Conservation (phyloP, 306 rosid genomes). For the Dryas drummondii region DNA sequence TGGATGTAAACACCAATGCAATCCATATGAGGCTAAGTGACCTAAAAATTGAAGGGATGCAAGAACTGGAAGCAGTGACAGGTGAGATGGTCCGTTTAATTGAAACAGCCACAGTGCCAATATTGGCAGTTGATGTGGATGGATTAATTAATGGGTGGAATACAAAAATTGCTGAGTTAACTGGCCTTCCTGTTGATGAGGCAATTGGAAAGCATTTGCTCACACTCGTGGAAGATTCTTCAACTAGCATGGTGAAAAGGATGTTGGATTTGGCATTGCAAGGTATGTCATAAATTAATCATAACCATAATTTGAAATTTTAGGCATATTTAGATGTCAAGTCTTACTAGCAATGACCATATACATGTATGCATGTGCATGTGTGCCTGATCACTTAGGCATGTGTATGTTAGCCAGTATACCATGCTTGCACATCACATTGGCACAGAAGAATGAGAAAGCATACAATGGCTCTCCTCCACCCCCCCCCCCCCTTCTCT, state of each 20-base stretch:
- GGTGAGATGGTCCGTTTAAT: conserved; percentile 93
- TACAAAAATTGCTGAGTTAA: conserved; percentile 77
- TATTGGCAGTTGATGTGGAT: conserved; percentile 84
- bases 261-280: conserved; percentile 75
- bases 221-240: conserved; percentile 80
- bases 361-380: neutral
- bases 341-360: conserved; percentile 12
- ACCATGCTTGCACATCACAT: too few relatives aligned
- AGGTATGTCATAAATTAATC: conserved; percentile 41
- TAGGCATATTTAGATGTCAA: conserved; percentile 2
- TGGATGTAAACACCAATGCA: conserved; percentile 37
- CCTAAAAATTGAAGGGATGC: conserved; percentile 80
- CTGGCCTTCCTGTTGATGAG: conserved; percentile 77
- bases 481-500: too few relatives aligned
- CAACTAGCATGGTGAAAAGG: conserved; percentile 51
- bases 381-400: conserved; percentile 9
- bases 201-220: conserved; percentile 85
- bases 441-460: too few relatives aligned
- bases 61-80: conserved; percentile 88
- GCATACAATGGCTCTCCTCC: too few relatives aligned
- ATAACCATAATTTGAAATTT: neutral
- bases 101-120: conserved; percentile 93
- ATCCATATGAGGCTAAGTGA: conserved; percentile 59
- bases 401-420: conserved; percentile 6
- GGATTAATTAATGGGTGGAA: conserved; percentile 92